Base-by-base conservation (phyloP, 306 rosid genomes). In the Corylus heterophylla region DNA sequence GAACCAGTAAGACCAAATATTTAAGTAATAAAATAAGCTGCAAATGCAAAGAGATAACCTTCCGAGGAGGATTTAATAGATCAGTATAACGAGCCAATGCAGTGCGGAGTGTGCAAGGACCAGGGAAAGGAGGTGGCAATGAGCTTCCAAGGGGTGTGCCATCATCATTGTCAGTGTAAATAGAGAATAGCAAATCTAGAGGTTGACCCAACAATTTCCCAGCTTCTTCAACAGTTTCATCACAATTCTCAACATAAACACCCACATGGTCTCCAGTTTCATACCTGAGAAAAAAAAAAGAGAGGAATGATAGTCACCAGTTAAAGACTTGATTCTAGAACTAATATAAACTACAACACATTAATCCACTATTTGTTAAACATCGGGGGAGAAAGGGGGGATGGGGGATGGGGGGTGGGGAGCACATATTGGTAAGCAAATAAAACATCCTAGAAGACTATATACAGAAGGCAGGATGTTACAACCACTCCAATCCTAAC, bases 191-290 rank as follows among this genome's bases (percentile, higher is more conserved):
- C 71, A 91, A 78, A 82, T 90, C 91, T 76, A 92, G 81, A 83
- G 88, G 82, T 81, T 90, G 89, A 82, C 89, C 96, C 91, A 96
- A 83, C 81, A 85, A 82, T 82, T 79, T 84, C 54, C 92, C 90
- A 78, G 96, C 98, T 80, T 93, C 98, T 86, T 90, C 94, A 75
- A 93, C 91, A 55, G 87, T 89, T 86, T 93, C 98, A 79, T 79
- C 85, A 75, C 84, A 85, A 77, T 96, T 96, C 61, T 92, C 97
- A 70, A 87, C 91, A 86, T 89, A 93, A 69, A 96, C 98, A 78
- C 99, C 99, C 77, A 89, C 97, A 48, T 96, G 99, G 82, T 96
- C 99, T 81, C 99, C 99, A 72, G 97, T 96, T 83, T 96, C 99
- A 50, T 96, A 96, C 71, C 98, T 96, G 90, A 75, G 73, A 76